phyloP scores from a whole-genome alignment of 768 basidiomycete species.

The Boletales sp. region DNA sequence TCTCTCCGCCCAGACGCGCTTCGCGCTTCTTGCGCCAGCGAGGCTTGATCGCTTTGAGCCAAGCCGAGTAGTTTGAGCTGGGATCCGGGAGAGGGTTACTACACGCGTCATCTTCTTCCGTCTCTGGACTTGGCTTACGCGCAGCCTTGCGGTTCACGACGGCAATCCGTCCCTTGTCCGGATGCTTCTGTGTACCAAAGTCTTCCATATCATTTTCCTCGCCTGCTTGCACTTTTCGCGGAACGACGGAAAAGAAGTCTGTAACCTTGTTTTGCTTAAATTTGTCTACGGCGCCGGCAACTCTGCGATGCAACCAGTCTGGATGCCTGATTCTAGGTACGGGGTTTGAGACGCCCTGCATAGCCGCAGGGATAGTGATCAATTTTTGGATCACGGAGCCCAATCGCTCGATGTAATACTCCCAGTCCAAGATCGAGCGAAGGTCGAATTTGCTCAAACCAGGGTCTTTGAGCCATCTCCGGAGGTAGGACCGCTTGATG shows the following conservation, averaged over 20 bases:
- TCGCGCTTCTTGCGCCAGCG: slow-evolving; percentile 68
- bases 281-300: slow-evolving; percentile 87
- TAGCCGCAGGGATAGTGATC: slow-evolving; percentile 97
- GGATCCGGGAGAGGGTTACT: slow-evolving; percentile 58
- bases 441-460: slow-evolving; percentile 84
- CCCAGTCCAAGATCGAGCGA: slow-evolving; percentile 94
- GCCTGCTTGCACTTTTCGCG: slow-evolving; percentile 8
- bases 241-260: slow-evolving; percentile 68
- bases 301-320: slow-evolving; percentile 92
- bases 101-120: slow-evolving; percentile 23
- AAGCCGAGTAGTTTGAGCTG: slow-evolving; percentile 61
- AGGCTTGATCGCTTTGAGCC: slow-evolving; percentile 72
- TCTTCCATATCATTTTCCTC: slow-evolving; percentile 62
- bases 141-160: slow-evolving; percentile 49
- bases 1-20: slow-evolving; percentile 39
- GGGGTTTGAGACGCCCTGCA: slow-evolving; percentile 96
- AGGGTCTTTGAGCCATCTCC: slow-evolving; percentile 96
- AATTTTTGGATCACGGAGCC: slow-evolving; percentile 98
- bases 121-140: slow-evolving; percentile 43
- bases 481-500: slow-evolving; percentile 85
- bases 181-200: slow-evolving; percentile 28
- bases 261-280: slow-evolving; percentile 98
- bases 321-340: slow-evolving; percentile 95
- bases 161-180: slow-evolving; percentile 42
- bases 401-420: slow-evolving; percentile 95